Evolutionary conservation across 2,329 filamentous ascomycete genomes (phyloP).

Genomic region (Penicillium sp.): DNA sequence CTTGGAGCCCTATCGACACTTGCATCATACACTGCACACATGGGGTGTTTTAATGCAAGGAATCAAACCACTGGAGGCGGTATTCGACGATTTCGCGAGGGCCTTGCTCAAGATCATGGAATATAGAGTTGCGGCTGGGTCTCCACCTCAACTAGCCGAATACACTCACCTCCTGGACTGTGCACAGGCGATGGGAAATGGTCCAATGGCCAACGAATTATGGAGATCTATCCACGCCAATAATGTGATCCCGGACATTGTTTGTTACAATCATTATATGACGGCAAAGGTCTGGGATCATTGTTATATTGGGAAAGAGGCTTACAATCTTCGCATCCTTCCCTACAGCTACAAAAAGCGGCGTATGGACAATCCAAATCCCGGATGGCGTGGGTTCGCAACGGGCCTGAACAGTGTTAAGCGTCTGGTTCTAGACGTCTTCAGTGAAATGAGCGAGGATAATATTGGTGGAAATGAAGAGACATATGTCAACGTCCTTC

Average conservation of each 20-base stretch:
- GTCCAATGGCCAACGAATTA: conserved; percentile 42
- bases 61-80: conserved; percentile 36
- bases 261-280: conserved; percentile 58
- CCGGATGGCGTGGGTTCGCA: conserved; percentile 33
- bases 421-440: conserved; percentile 40
- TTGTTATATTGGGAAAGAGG: conserved; percentile 40
- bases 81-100: conserved; percentile 42
- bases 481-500: conserved; percentile 55
- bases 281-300: conserved; percentile 51
- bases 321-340: conserved; percentile 40
- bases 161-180: conserved; percentile 55
- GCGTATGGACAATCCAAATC: conserved; percentile 12
- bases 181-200: conserved; percentile 50
- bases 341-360: conserved; percentile 34
- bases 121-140: conserved; percentile 38
- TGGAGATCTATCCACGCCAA: conserved; percentile 41
- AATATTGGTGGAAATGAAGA: conserved; percentile 51
- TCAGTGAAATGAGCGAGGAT: conserved; percentile 49
- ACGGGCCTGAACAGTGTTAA: conserved; percentile 36
- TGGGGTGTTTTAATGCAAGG: conserved; percentile 46
- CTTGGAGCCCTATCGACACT: conserved; percentile 46
- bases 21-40: conserved; percentile 53
- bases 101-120: conserved; percentile 41
- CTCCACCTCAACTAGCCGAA: conserved; percentile 46
- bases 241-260: conserved; percentile 45